Base-by-base conservation (phyloP, 2,329 filamentous ascomycete genomes). In the Penicillium sp. region DNA sequence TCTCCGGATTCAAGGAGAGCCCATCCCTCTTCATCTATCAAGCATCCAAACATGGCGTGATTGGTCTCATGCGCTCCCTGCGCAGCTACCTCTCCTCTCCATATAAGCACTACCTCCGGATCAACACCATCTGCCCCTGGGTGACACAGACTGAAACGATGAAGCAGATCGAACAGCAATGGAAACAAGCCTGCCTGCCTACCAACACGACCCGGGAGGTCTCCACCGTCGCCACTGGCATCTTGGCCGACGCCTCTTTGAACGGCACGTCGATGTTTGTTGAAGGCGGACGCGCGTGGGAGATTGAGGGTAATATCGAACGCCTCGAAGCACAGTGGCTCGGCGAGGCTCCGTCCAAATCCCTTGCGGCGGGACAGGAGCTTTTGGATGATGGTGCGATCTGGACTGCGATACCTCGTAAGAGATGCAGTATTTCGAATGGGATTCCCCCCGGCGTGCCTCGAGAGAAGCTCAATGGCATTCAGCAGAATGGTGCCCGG, bases 11-110 rank as follows among this genome's bases (percentile, higher is more conserved):
- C 63, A 79, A 79, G 15, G 79, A 82, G 39, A 76, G 78, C 4
- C 80, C 82, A 0, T 80, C 79, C 0, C 67, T 83, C 1, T 78
- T 79, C 52, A 72, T 82, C 25, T 83, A 84, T 62, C 76, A 77
- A 3, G 72, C 81, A 0, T 73, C 76, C 5, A 83, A 84, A 63
- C 82, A 84, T 61, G 81, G 79, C n/a, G 76, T 84, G 0, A 72
- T 82, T 31, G 82, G 82, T 0, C 70, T 83, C 6, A 80, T 83
- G 76, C 74, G 82, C 22, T 75, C 78, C 17, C 68, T 84, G 31
- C 73, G 79, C 38, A 67, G 65, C 54, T 79, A 72, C 60, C 62
- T 72, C 37, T 65, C 68, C 11, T 65, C 64, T 4, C 72, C 75
- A 1, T 68, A 72, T 20, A 69, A 76, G 42, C 73, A 75, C 38